Conservation (phyloP, 495 filamentous ascomycete genomes). For the Neurospora sp. region DNA sequence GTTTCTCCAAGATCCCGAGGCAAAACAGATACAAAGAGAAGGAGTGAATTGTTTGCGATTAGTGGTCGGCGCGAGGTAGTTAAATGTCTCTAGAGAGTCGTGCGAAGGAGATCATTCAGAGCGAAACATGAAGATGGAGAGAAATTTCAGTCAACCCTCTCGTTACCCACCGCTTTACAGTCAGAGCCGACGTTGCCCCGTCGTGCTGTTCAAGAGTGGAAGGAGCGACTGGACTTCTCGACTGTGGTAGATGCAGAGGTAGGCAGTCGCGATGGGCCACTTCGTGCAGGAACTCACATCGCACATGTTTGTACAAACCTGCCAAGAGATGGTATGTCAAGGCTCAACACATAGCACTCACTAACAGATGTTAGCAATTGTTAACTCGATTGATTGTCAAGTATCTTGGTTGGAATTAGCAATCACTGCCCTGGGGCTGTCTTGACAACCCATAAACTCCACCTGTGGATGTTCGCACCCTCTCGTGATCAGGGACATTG, state of each 20-base stretch:
- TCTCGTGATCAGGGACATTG: too few relatives aligned
- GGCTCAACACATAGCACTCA: neutral
- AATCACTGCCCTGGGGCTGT: neutral
- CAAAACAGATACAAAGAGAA: neutral
- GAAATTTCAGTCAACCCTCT: neutral
- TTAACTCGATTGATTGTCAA: too few relatives aligned
- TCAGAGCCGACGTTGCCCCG: neutral
- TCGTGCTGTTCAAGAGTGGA: neutral
- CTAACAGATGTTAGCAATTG: neutral
- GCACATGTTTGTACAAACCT: neutral
- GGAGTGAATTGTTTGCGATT: neutral
- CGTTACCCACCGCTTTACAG: neutral
- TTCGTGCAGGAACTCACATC: neutral
- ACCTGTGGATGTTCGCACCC: too few relatives aligned
- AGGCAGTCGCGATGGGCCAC: neutral
- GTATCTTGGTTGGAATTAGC: neutral
- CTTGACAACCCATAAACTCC: too few relatives aligned
- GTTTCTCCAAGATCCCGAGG: neutral
- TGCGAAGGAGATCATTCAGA: neutral
- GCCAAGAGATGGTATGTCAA: neutral
- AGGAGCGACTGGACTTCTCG: neutral
- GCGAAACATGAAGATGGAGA: neutral
- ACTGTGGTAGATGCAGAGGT: neutral
- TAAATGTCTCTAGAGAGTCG: neutral
- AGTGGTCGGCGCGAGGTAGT: neutral